Conservation (phyloP, 139 green algal species). For the Haematococcus sp. region DNA sequence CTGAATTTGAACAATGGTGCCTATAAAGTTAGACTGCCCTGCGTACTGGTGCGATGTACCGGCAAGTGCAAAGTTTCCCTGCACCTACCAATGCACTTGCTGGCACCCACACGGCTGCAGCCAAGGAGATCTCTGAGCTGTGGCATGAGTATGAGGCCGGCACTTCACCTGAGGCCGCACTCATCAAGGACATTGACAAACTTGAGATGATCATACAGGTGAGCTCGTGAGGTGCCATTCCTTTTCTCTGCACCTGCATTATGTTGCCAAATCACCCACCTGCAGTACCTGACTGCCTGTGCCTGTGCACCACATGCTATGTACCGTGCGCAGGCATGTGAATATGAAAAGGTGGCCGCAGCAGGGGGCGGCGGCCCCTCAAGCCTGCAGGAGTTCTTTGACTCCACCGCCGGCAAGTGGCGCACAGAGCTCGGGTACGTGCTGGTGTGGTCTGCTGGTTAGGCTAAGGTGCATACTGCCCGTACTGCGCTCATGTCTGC, state of each 20-base stretch:
- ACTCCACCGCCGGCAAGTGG: constrained; percentile 74
- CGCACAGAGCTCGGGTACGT: constrained; percentile 62
- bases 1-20: too few relatives aligned
- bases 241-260: too few relatives aligned
- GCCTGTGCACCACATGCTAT: background rate
- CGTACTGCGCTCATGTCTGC: too few relatives aligned
- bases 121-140: constrained; percentile 67
- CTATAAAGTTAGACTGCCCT: too few relatives aligned
- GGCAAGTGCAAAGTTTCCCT: background rate
- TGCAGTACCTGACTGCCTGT: too few relatives aligned
- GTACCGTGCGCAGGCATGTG: constrained; percentile 57
- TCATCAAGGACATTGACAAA: constrained; percentile 98
- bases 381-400: constrained; percentile 86
- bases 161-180: constrained; percentile 63
- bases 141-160: constrained; percentile 92
- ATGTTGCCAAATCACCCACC: background rate
- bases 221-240: too few relatives aligned
- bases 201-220: constrained; percentile 76
- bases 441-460: background rate
- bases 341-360: constrained; percentile 73
- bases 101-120: constrained; percentile 31
- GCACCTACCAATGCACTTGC: background rate
- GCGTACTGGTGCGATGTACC: background rate
- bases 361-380: constrained; percentile 27
- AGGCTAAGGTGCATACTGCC: too few relatives aligned